A percentile compares a stretch with the other conserved stretches of the same genome.
These are phyloP conservation scores for Ophiostoma montium DNA, from an alignment of 2,329 filamentous ascomycete genomes.

Conservation along the genomic window DNA sequence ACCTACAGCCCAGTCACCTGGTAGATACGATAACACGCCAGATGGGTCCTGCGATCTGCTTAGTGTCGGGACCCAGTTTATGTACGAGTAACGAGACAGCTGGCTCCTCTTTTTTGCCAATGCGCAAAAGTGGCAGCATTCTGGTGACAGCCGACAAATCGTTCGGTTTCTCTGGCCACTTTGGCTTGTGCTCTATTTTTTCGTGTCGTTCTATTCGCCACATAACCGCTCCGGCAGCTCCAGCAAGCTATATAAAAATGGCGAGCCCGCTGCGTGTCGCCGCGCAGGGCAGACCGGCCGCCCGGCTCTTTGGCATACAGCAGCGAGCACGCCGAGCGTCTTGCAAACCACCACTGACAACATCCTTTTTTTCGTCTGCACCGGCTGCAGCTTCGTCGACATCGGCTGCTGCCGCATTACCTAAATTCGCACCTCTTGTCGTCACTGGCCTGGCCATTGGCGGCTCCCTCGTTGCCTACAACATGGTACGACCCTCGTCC, in stretches of 20 bases:
- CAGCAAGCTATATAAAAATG: conserved; percentile 3
- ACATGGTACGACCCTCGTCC: conserved; percentile 31
- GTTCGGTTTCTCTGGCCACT: conserved; percentile 14
- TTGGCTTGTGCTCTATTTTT: neutral
- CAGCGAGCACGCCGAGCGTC: neutral
- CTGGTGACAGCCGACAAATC: conserved; percentile 11
- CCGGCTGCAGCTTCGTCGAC: neutral
- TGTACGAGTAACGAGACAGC: neutral
- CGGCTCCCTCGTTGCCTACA: conserved; percentile 37
- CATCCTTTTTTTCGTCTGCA: neutral
- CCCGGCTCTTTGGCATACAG: neutral
- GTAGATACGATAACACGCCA: no score
- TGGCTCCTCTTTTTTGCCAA: neutral
- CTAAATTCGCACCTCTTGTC: neutral
- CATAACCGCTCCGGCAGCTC: conserved; percentile 5
- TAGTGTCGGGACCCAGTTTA: neutral
- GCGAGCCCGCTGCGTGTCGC: conserved; percentile 9
- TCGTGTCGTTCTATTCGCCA: neutral
- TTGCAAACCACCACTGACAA: no score
- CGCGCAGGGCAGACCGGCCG: conserved; percentile 14
- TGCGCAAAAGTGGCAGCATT: conserved; percentile 6
- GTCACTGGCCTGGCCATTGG: conserved; percentile 16
- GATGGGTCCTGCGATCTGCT: no score
- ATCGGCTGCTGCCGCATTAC: neutral
- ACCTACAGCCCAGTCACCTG: no score